A percentile compares a stretch with the other conserved stretches of the same genome.
Conservation (phyloP, 768 basidiomycete genomes). For the Agaricus sinodeliciosus region DNA sequence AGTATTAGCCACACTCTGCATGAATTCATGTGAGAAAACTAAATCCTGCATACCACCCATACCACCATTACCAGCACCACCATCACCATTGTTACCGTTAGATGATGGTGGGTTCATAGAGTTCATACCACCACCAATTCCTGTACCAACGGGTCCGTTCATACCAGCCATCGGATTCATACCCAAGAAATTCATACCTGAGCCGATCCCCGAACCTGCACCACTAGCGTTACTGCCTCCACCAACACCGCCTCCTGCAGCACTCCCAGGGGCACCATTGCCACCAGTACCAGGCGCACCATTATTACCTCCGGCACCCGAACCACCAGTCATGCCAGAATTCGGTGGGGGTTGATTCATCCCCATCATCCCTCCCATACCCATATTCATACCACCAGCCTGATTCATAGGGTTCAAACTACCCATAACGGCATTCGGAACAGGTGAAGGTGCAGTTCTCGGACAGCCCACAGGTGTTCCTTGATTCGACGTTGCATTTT, state of each 20-base stretch:
- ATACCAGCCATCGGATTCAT: slow-evolving; percentile 11
- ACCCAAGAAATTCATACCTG: slow-evolving; percentile 12
- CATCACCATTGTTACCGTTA: not conserved
- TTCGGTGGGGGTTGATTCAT: slow-evolving; percentile 6
- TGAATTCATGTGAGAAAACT: slow-evolving; percentile 9
- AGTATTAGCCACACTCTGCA: slow-evolving; percentile 12
- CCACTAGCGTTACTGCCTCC: not conserved
- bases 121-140: slow-evolving; percentile 8
- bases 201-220: not conserved
- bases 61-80: not conserved
- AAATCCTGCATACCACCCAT: slow-evolving; percentile 9
- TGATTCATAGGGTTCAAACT: slow-evolving; percentile 6
- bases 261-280: not conserved
- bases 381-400: slow-evolving; percentile 4
- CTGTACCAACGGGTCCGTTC: slow-evolving; percentile 8
- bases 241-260: not conserved
- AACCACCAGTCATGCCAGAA: not conserved
- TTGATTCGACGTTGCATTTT: slow-evolving; percentile 8
- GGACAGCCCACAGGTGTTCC: slow-evolving; percentile 5
- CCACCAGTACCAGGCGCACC: not conserved
- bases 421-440: slow-evolving; percentile 4
- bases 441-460: slow-evolving; percentile 6
- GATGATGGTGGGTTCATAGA: slow-evolving; percentile 3
- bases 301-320: not conserved
- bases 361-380: slow-evolving; percentile 5